These are phyloP conservation scores for Acacia acuminata DNA, from an alignment of 306 rosid species.

Conservation along the genomic window DNA sequence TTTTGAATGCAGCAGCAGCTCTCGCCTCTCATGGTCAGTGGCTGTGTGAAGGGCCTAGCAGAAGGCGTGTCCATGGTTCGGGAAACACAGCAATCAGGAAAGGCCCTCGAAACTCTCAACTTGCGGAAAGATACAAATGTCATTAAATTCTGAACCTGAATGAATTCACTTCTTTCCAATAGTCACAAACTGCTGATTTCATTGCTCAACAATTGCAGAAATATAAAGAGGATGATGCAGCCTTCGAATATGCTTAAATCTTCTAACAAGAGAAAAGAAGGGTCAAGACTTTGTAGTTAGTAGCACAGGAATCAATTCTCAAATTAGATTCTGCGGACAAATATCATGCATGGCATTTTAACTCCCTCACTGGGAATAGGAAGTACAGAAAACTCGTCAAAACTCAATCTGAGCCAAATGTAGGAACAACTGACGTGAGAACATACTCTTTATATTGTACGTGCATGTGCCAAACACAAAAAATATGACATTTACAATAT, in stretches of 20 bases:
- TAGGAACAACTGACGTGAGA: not conserved
- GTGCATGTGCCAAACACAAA: slow-evolving; percentile 24
- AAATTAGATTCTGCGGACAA: not conserved
- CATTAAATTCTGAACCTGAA: slow-evolving; percentile 30
- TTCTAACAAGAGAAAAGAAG: not conserved
- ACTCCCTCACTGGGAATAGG: not conserved
- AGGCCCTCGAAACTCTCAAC: slow-evolving; percentile 72
- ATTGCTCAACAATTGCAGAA: not conserved
- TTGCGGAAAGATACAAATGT: slow-evolving; percentile 65
- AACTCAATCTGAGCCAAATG: not conserved
- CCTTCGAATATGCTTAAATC: not conserved
- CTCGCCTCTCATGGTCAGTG: slow-evolving; percentile 72
- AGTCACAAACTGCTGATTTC: not conserved
- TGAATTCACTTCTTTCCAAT: not conserved
- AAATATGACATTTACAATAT: slow-evolving; percentile 32
- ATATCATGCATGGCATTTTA: slow-evolving; percentile 10
- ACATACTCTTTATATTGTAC: not conserved
- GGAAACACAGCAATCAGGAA: slow-evolving; percentile 76
- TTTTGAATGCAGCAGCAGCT: slow-evolving; percentile 90
- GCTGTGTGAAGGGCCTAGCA: slow-evolving; percentile 57
- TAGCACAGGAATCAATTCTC: not conserved
- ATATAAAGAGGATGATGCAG: not conserved
- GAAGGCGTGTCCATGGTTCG: slow-evolving; percentile 81
- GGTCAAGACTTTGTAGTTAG: too few relatives aligned
- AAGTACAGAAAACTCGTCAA: slow-evolving; percentile 28